Evolutionary conservation across 2,329 filamentous ascomycete genomes (phyloP).

Genomic region (Xylaria sp.): DNA sequence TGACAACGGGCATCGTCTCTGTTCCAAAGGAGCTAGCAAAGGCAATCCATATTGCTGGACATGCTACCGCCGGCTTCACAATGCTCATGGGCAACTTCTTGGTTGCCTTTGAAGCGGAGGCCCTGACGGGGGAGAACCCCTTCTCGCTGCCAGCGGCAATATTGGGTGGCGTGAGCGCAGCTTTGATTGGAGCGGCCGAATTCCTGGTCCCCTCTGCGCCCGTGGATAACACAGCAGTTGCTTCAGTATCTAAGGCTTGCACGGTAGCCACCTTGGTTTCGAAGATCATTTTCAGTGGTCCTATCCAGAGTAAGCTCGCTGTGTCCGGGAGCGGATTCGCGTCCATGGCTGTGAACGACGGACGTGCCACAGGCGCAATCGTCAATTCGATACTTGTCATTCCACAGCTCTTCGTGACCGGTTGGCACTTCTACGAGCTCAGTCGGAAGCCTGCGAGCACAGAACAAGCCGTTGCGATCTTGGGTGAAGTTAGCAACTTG

Average conservation of each 20-base stretch:
- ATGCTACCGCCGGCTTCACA: not conserved
- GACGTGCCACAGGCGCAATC: conserved; percentile 4
- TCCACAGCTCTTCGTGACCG: not conserved
- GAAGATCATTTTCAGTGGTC: not conserved
- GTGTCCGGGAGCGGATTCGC: conserved; percentile 2
- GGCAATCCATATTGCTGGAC: not conserved
- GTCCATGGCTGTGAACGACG: not conserved
- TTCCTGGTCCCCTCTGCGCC: conserved; percentile 1
- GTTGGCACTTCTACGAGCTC: conserved; percentile 8
- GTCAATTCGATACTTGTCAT: conserved; percentile 2
- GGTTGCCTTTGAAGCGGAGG: not conserved
- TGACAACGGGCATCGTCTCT: not conserved
- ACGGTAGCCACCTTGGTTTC: not conserved
- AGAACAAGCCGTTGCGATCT: not conserved
- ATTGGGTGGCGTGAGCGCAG: not conserved
- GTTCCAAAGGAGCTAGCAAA: conserved; percentile 1
- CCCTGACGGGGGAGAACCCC: not conserved
- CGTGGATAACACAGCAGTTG: conserved; percentile 2
- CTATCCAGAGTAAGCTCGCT: not conserved
- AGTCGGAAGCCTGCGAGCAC: not conserved
- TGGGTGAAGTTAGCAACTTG: not conserved
- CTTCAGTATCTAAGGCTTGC: conserved; percentile 1
- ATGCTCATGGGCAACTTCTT: not conserved
- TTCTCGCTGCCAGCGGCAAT: conserved; percentile 5
- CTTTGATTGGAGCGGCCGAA: not conserved